Percentiles rank a stretch among this genome's conserved stretches.
Conservation (phyloP, 139 green algal species). For the Pycnococcus provasolii region DNA sequence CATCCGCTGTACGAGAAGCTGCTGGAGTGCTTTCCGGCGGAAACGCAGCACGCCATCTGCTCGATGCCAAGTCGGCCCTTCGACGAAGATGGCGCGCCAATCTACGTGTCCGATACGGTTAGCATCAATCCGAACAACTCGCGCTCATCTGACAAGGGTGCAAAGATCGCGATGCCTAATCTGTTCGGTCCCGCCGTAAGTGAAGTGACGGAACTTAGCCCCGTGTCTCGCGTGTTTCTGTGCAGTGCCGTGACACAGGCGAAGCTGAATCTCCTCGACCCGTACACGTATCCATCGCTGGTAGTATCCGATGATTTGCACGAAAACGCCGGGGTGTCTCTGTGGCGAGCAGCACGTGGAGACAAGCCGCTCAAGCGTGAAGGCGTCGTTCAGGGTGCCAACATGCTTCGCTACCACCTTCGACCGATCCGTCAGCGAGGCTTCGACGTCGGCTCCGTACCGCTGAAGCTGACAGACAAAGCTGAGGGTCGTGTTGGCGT, state of each 20-base stretch:
- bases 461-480: too few species aligned
- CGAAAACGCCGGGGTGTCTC: neutral
- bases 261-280: constrained; percentile 55
- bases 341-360: neutral
- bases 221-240: constrained; percentile 16
- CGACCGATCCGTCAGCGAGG: neutral
- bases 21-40: constrained; percentile 27
- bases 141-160: too few species aligned
- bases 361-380: neutral
- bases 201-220: too few species aligned
- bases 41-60: constrained; percentile 37
- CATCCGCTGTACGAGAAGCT: constrained; percentile 32
- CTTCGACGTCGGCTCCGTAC: neutral
- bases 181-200: too few species aligned
- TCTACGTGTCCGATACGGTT: too few species aligned
- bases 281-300: constrained; percentile 48
- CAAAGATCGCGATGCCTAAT: too few species aligned
- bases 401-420: neutral
- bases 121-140: too few species aligned
- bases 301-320: neutral
- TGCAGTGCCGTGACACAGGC: constrained; percentile 40
- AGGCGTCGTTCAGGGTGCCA: neutral
- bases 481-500: too few species aligned
- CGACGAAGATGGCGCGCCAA: too few species aligned
- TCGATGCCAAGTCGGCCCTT: constrained; percentile 18